These are phyloP conservation scores for Cicer arietinum DNA, from an alignment of 306 rosid species.

Conservation along the genomic window DNA sequence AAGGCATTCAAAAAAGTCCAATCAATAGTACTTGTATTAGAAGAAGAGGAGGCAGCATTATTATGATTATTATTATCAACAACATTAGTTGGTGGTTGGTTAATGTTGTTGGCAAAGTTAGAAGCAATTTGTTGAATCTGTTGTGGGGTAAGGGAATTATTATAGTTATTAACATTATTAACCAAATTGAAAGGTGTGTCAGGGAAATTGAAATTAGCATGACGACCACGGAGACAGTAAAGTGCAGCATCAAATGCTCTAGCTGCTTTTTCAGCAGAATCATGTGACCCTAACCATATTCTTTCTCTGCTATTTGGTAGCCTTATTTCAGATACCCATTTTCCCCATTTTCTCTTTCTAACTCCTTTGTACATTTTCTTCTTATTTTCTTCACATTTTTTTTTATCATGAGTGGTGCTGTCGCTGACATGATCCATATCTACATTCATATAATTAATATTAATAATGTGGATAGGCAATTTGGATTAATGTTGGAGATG, in stretches of 20 bases:
- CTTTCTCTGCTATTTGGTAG: conserved; percentile 79
- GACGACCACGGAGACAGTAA: conserved; percentile 68
- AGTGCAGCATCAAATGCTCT: conserved; percentile 84
- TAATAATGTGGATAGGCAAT: too few relatives aligned
- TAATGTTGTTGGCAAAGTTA: conserved; percentile 52
- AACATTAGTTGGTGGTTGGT: neutral
- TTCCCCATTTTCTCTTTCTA: conserved; percentile 77
- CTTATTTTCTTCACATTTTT: neutral
- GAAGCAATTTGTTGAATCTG: conserved; percentile 67
- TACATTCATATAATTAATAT: neutral
- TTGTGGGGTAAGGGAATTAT: conserved; percentile 44
- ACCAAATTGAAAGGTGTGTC: conserved; percentile 49
- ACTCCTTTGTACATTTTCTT: conserved; percentile 65
- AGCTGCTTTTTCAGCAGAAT: conserved; percentile 70
- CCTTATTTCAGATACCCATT: conserved; percentile 79
- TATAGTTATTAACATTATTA: neutral
- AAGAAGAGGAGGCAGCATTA: conserved; percentile 16
- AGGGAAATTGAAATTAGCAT: conserved; percentile 68
- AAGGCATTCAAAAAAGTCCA: conserved; percentile 62
- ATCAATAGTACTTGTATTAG: conserved; percentile 37
- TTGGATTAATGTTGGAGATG: neutral
- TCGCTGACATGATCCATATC: neutral
- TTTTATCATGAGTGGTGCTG: neutral
- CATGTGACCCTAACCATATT: conserved; percentile 77
- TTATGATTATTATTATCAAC: neutral